Base-by-base conservation (phyloP, 169 alveolate species). In the Plasmodium malariae region DNA sequence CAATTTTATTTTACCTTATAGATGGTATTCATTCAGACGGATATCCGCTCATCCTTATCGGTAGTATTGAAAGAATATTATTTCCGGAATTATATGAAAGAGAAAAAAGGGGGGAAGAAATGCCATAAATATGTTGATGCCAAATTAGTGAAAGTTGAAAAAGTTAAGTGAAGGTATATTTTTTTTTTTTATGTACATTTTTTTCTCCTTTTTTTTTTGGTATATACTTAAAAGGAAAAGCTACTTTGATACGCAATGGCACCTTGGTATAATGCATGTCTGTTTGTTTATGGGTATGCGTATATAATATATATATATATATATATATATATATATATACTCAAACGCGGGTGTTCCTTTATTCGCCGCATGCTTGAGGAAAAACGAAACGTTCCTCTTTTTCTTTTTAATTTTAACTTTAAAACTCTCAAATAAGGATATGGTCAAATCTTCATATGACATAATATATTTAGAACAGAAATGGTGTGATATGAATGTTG, bases 21-120 rank as follows among this genome's bases (percentile, higher is more conserved):
- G 92, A 70, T 86, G 86, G 92, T 87, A 36, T 71, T 86, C 21
- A 86, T 86, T 36, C 74, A 21, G 45, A 86, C 92, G 11, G 92
- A 86, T 40, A 57, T 86, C 30, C 69, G 87, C 30, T 19, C 70
- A 5, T 86, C 92, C 87, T 37, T 86, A 19, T 86, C 87, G 92
- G 54, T 69, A 17, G 40, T 86, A 65, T 63, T 86, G 51, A 86
- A 86, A 63, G 92, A 86, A 68, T 59, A 86, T 63, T 48, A 86
- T 45, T 86, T 86, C 55, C 49, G 92, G 36, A 86, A 55, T 63
- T 86, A 26, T 32, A 68, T 37, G 76, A 70, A 65, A 72, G 49
- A 51, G 40, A 71, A 49, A 32, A 70, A 65, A 9, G 65, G 78
- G 17, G 28, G 34, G 51, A 49, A 49, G 24, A 83, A 67, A 4